These are phyloP conservation scores for Aspergillus puulaauensis DNA, from an alignment of 2,329 filamentous ascomycete species.

Conservation along the genomic window DNA sequence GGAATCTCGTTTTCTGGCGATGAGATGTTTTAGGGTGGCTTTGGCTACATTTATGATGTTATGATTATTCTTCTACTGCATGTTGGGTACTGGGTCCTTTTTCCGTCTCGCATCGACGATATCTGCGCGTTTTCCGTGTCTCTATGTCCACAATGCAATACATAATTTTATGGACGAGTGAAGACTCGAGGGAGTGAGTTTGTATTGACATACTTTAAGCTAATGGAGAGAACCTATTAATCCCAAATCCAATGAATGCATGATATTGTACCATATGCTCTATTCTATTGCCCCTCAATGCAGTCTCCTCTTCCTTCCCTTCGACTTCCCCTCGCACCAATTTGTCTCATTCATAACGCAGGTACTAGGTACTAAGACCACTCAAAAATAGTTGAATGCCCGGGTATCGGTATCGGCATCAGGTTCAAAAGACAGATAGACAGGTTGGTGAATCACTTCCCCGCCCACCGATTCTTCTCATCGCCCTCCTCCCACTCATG, in stretches of 20 bases:
- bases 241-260: background rate
- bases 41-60: background rate
- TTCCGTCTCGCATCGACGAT: background rate
- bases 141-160: background rate
- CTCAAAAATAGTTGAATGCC: too few species aligned
- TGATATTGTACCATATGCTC: background rate
- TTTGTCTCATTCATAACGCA: background rate
- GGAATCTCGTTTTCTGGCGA: slow-evolving; percentile 27
- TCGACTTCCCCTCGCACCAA: background rate
- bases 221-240: background rate
- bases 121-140: background rate
- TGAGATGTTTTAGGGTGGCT: slow-evolving; percentile 26
- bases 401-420: too few species aligned
- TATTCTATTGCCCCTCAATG: background rate
- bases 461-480: slow-evolving; percentile 78
- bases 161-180: background rate
- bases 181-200: background rate
- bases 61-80: background rate
- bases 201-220: too few species aligned
- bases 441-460: background rate
- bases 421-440: background rate
- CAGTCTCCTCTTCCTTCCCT: too few species aligned
- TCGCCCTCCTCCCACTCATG: slow-evolving; percentile 80
- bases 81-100: background rate
- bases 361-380: background rate